phyloP scores from a whole-genome alignment of 768 basidiomycete genomes.

The Leucosporidium scottii region DNA sequence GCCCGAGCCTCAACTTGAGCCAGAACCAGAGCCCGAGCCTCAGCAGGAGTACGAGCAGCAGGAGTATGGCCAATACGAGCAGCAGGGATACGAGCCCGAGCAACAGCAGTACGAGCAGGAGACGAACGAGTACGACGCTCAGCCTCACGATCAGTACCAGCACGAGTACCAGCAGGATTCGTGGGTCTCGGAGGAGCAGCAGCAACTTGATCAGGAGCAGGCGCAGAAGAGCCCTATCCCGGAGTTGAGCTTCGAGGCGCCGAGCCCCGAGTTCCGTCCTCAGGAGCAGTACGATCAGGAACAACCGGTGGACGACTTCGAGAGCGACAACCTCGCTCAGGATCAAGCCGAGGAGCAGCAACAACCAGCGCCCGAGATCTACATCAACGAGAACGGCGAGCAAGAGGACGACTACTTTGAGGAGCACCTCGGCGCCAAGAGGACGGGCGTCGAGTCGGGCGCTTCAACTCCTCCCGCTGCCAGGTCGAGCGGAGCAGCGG shows the following conservation, averaged over 20 bases:
- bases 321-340: conserved; percentile 2
- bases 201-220: conserved; percentile 14
- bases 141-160: not conserved
- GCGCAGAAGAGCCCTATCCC: conserved; percentile 3
- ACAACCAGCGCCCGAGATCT: not conserved
- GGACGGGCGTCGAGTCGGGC: too few relatives aligned
- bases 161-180: conserved; percentile 4
- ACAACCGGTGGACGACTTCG: conserved; percentile 8
- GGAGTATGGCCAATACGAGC: not conserved
- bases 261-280: conserved; percentile 6
- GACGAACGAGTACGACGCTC: not conserved
- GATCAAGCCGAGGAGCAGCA: too few relatives aligned
- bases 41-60: not conserved
- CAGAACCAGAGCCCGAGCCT: not conserved
- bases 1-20: conserved; percentile 5
- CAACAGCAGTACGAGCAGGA: not conserved
- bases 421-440: not conserved
- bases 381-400: conserved; percentile 26
- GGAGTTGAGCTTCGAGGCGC: conserved; percentile 16
- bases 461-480: too few relatives aligned
- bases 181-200: conserved; percentile 22
- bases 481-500: not conserved
- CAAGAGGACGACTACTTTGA: conserved; percentile 11
- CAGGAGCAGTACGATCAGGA: conserved; percentile 3
- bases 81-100: too few relatives aligned